Evolutionary conservation across 139 green algal genomes (phyloP).

Genomic region (Tetraselmis chui): DNA sequence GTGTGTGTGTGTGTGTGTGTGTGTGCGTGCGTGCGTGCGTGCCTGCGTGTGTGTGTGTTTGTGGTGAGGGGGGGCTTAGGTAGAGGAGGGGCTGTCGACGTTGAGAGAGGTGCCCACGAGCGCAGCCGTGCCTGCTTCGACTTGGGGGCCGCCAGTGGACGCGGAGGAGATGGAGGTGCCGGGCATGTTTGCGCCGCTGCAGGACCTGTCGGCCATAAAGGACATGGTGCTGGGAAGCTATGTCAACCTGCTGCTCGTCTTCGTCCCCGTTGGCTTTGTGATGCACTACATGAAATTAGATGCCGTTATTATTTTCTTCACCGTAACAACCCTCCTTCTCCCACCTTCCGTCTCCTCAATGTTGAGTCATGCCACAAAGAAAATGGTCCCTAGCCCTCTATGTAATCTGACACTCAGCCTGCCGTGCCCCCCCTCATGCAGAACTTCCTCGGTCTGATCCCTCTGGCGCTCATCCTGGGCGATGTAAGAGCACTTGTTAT

Average conservation of each 20-base stretch:
- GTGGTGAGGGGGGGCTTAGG: too few species aligned
- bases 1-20: too few species aligned
- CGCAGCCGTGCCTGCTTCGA: neutral
- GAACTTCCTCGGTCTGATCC: constrained; percentile 76
- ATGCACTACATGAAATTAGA: constrained; percentile 28
- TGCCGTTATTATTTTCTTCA: constrained; percentile 25
- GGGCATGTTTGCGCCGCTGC: neutral
- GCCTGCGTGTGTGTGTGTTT: too few species aligned
- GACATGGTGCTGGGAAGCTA: constrained; percentile 41
- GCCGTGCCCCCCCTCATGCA: constrained; percentile 19
- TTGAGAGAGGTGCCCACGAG: neutral
- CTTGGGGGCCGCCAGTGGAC: neutral
- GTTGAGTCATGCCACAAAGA: neutral
- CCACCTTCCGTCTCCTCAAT: neutral
- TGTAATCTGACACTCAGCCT: neutral
- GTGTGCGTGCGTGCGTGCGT: too few species aligned
- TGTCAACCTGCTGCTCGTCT: constrained; percentile 68
- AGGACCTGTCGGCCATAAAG: neutral
- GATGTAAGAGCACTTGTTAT: constrained; percentile 54
- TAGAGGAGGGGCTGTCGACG: neutral
- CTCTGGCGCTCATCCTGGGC: constrained; percentile 77
- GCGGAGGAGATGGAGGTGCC: neutral
- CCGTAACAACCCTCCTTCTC: constrained; percentile 3
- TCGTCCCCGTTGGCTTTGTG: constrained; percentile 50
- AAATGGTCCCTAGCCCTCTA: neutral